These are phyloP conservation scores for Fagopyrum esculentum DNA, from an alignment of 148 eudicot species.

Conservation along the genomic window DNA sequence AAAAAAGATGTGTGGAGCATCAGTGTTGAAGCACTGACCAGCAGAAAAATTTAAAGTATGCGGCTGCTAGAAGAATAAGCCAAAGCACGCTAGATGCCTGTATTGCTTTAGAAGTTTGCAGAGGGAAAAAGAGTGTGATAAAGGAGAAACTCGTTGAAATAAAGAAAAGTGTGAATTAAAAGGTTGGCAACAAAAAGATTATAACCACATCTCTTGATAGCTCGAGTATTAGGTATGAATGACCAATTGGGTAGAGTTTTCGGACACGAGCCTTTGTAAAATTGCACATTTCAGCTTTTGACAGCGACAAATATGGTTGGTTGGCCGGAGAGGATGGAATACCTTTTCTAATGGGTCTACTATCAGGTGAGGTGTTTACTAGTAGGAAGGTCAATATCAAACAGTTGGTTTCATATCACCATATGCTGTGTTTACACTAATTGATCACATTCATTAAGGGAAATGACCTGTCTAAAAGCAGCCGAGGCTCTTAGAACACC, in stretches of 20 bases:
- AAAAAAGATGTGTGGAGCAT: not conserved
- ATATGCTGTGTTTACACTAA: not conserved
- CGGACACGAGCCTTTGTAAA: no score
- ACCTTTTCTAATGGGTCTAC: no score
- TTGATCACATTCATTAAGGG: not conserved
- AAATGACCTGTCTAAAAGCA: not conserved
- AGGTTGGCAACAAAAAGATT: not conserved
- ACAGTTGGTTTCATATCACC: not conserved
- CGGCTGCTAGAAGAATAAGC: not conserved
- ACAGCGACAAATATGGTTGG: no score
- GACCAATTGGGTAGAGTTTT: no score
- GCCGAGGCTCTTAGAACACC: not conserved
- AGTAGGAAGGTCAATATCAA: not conserved
- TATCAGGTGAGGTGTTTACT: not conserved
- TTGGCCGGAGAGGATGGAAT: no score
- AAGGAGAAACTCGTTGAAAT: not conserved
- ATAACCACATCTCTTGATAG: not conserved
- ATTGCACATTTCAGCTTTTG: no score
- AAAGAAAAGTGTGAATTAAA: not conserved
- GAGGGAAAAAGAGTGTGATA: not conserved
- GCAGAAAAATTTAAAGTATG: not conserved
- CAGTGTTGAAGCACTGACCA: slow-evolving; percentile 8
- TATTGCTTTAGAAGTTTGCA: slow-evolving; percentile 12
- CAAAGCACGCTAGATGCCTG: slow-evolving; percentile 4
- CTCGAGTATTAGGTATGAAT: not conserved